Percentiles rank a stretch among this genome's conserved stretches.
Evolutionary conservation across 2,329 filamentous ascomycete genomes (phyloP).

Genomic region (Trichophyton verrucosum): DNA sequence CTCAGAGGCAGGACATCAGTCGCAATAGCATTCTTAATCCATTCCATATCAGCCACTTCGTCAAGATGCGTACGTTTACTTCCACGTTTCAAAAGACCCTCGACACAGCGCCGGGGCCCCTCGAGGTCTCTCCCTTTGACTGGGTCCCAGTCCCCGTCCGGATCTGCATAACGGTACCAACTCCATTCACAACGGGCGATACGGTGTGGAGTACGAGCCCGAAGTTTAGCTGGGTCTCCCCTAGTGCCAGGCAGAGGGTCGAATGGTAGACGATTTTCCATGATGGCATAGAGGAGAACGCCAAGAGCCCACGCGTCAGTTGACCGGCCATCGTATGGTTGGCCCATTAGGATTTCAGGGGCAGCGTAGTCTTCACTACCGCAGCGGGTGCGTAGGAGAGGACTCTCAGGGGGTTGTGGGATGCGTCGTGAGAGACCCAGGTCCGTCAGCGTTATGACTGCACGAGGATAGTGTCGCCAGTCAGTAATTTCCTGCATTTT

Average conservation of each 20-base stretch:
- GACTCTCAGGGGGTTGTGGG: conserved; percentile 57
- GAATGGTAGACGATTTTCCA: conserved; percentile 87
- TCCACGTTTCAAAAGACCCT: conserved; percentile 71
- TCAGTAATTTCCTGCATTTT: conserved; percentile 56
- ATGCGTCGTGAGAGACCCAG: conserved; percentile 80
- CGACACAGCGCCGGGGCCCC: conserved; percentile 69
- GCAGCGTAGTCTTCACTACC: conserved; percentile 96
- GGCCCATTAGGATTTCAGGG: conserved; percentile 89
- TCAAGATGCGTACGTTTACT: conserved; percentile 64
- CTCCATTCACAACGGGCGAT: conserved; percentile 93
- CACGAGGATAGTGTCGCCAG: conserved; percentile 65
- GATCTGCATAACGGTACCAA: conserved; percentile 75
- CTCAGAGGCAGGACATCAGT: conserved; percentile 46
- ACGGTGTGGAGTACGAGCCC: conserved; percentile 77
- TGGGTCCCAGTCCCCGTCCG: conserved; percentile 74
- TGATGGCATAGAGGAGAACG: conserved; percentile 80
- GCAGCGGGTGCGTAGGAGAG: conserved; percentile 83
- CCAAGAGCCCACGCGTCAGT: conserved; percentile 94
- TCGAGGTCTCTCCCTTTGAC: conserved; percentile 53
- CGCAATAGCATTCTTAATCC: conserved; percentile 63
- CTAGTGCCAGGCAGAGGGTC: conserved; percentile 69
- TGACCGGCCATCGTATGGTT: conserved; percentile 81
- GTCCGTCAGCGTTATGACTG: conserved; percentile 80
- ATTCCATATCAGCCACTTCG: conserved; percentile 58
- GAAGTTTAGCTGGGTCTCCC: conserved; percentile 60